A percentile compares a stretch with the other conserved stretches of the same genome.
Conservation (phyloP, 2,329 filamentous ascomycete genomes). For the Thelonectria rubi region DNA sequence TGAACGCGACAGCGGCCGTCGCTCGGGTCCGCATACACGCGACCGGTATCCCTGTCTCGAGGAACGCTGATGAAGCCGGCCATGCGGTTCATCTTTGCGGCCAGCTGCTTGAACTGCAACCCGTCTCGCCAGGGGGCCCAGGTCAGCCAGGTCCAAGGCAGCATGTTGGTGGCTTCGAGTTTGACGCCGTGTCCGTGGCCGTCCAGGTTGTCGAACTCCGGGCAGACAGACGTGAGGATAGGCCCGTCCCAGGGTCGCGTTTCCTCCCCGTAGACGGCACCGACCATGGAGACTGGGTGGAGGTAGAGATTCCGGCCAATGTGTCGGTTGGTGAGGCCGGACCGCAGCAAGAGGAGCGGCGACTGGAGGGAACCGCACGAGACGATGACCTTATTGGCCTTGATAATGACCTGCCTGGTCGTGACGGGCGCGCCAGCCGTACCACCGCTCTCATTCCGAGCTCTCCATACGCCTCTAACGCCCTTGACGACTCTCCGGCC, state of each 20-base stretch:
- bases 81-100: conserved; percentile 12
- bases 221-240: conserved; percentile 15
- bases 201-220: conserved; percentile 21
- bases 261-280: conserved; percentile 17
- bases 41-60: conserved; percentile 18
- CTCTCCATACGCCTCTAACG: conserved; percentile 75
- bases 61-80: conserved; percentile 16
- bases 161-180: conserved; percentile 14
- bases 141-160: conserved; percentile 13
- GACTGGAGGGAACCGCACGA: conserved; percentile 16
- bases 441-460: conserved; percentile 42
- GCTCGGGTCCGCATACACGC: conserved; percentile 9
- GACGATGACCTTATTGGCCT: conserved; percentile 21
- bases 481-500: conserved; percentile 67
- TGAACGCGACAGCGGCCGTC: conserved; percentile 9
- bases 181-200: conserved; percentile 23
- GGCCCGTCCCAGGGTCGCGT: conserved; percentile 19
- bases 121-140: conserved; percentile 17
- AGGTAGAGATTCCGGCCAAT: conserved; percentile 25
- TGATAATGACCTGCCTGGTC: conserved; percentile 2
- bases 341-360: conserved; percentile 20
- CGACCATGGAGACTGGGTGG: conserved; percentile 17
- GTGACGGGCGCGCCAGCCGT: neutral
- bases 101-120: conserved; percentile 13
- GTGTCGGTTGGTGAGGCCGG: conserved; percentile 11